Percentiles rank a stretch among this genome's conserved stretches.
These are phyloP conservation scores for Coffea eugenioides DNA, from an alignment of 257 asterid species.

Conservation along the genomic window DNA sequence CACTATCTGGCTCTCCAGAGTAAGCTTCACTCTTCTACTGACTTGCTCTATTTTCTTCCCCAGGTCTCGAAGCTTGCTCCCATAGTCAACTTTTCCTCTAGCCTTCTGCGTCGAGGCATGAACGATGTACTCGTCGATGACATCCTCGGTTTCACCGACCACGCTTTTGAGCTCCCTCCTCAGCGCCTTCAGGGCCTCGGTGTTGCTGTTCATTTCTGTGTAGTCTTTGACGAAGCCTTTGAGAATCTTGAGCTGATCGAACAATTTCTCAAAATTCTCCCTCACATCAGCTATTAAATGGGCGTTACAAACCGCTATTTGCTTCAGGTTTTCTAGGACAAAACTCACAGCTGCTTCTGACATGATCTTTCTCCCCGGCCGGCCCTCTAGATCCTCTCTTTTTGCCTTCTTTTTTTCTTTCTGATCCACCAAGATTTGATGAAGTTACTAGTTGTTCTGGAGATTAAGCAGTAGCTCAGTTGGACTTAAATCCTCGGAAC, in stretches of 20 bases:
- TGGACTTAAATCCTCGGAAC: too few relatives aligned
- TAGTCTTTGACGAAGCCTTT: conserved; percentile 50
- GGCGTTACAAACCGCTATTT: conserved; percentile 2
- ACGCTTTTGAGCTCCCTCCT: conserved; percentile 43
- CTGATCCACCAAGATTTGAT: too few relatives aligned
- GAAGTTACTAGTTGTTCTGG: too few relatives aligned
- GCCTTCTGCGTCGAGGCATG: conserved; percentile 51
- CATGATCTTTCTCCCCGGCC: neutral
- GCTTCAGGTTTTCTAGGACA: conserved; percentile 50
- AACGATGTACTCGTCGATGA: conserved; percentile 46
- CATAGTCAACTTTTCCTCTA: conserved; percentile 26
- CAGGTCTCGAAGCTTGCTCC: conserved; percentile 34
- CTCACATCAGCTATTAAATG: conserved; percentile 20
- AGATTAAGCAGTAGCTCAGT: too few relatives aligned
- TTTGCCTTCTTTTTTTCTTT: neutral
- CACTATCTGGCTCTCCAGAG: conserved; percentile 31
- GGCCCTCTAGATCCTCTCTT: neutral
- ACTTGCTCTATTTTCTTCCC: conserved; percentile 30
- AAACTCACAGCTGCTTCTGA: conserved; percentile 51
- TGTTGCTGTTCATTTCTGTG: conserved; percentile 34
- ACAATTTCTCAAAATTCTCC: conserved; percentile 36
- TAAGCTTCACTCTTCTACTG: conserved; percentile 34
- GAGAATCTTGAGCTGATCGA: conserved; percentile 41
- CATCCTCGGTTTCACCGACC: conserved; percentile 57
- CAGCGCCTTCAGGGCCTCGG: conserved; percentile 35